Percentiles rank a stretch among this genome's conserved stretches.
Evolutionary conservation across 176 grass and related monocot species (phyloP).

Genomic region (Zoysia pacifica): DNA sequence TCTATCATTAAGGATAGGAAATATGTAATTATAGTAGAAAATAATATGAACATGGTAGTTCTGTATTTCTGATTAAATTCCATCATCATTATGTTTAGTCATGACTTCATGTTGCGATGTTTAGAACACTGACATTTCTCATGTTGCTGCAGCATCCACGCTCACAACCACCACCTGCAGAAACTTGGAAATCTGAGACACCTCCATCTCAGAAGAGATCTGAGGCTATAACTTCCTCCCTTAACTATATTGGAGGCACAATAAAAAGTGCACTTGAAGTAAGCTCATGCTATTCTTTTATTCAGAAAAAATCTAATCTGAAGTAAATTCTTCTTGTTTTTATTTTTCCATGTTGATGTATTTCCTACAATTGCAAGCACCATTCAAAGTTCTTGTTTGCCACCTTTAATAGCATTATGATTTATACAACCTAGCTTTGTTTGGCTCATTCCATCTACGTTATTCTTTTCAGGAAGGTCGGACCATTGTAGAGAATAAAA

Average conservation of each 20-base stretch:
- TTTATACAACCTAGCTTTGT: conserved; percentile 4
- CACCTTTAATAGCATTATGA: conserved; percentile 15
- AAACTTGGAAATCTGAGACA: conserved; percentile 58
- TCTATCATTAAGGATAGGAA: conserved; percentile 3
- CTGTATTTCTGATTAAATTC: conserved; percentile 9
- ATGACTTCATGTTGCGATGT: conserved; percentile 9
- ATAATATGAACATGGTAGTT: conserved; percentile 11
- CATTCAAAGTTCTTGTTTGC: background rate
- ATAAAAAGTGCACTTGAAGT: conserved; percentile 94
- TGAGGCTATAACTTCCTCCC: conserved; percentile 81
- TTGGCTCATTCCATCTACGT: conserved; percentile 17
- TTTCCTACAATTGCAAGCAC: background rate
- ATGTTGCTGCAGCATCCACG: conserved; percentile 44
- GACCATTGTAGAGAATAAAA: conserved; percentile 93
- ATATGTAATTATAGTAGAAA: background rate
- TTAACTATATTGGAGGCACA: conserved; percentile 88
- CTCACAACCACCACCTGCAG: conserved; percentile 35
- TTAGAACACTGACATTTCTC: conserved; percentile 34
- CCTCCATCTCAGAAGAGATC: conserved; percentile 78
- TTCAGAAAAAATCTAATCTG: background rate
- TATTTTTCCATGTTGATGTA: conserved; percentile 13
- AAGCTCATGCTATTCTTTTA: conserved; percentile 30
- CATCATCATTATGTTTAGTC: conserved; percentile 31
- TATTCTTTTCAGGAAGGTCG: conserved; percentile 72
- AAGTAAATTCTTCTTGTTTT: background rate